Evolutionary conservation across 1,284 basidiomycete genomes (phyloP).

Genomic region (Moesziomyces sp.): DNA sequence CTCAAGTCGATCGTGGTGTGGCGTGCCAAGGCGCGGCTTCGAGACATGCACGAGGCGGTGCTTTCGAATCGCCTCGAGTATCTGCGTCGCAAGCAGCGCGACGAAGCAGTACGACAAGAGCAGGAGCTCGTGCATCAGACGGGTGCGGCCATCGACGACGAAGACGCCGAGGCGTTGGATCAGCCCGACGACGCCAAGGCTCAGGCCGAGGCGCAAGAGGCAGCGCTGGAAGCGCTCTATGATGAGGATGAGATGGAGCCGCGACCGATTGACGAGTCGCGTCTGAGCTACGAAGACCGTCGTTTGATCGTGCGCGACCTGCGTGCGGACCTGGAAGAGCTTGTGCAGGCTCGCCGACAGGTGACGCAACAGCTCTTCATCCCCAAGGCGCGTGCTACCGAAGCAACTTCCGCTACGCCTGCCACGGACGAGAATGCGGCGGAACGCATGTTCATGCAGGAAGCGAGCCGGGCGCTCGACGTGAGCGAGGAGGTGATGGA

Average conservation of each 20-base stretch:
- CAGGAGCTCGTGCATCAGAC: constrained; percentile 79
- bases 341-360: constrained; percentile 46
- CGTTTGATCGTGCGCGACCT: constrained; percentile 37
- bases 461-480: constrained; percentile 83
- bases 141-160: constrained; percentile 31
- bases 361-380: constrained; percentile 51
- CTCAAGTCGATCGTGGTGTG: constrained; percentile 93
- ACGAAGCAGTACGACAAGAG: constrained; percentile 91
- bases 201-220: constrained; percentile 69
- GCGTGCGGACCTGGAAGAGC: constrained; percentile 36
- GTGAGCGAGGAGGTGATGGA: constrained; percentile 95
- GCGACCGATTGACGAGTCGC: constrained; percentile 21
- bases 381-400: constrained; percentile 24
- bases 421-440: constrained; percentile 18
- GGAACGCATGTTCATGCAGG: constrained; percentile 54
- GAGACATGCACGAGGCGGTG: constrained; percentile 91
- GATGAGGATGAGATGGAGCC: constrained; percentile 62
- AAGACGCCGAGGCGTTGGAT: constrained; percentile 12
- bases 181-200: constrained; percentile 72
- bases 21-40: constrained; percentile 96
- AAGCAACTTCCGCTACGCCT: constrained; percentile 2
- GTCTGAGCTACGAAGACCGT: constrained; percentile 53
- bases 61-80: constrained; percentile 95
- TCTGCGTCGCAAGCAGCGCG: constrained; percentile 90
- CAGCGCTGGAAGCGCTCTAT: constrained; percentile 72